Evolutionary conservation across 2,329 filamentous ascomycete species (phyloP).

Genomic region (Aspergillus versicolor): DNA sequence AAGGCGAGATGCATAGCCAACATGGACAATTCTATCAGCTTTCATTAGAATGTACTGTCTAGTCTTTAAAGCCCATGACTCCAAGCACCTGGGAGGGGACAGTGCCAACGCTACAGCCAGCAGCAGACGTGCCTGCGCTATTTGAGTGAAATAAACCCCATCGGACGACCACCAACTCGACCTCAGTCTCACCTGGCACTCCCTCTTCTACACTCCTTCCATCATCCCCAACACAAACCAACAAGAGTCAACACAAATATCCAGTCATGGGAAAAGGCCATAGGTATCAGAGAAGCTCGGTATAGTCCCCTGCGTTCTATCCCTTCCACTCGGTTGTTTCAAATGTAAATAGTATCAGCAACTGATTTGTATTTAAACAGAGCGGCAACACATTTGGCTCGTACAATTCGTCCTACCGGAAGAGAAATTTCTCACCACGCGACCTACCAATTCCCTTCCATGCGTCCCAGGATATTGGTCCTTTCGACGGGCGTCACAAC

Average conservation of each 20-base stretch:
- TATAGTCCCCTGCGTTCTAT: neutral
- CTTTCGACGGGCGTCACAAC: neutral
- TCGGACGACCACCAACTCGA: neutral
- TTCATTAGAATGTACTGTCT: no score
- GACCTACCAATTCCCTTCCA: neutral
- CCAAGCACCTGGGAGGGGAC: neutral
- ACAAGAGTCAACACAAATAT: neutral
- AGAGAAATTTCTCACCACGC: neutral
- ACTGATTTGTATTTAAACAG: neutral
- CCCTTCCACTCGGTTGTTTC: neutral
- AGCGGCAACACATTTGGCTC: neutral
- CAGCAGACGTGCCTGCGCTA: slow-evolving; percentile 5
- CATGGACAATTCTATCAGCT: neutral
- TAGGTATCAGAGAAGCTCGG: slow-evolving; percentile 8
- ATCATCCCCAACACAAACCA: neutral
- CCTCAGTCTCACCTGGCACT: neutral
- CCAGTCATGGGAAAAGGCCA: slow-evolving; percentile 1
- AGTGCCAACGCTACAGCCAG: neutral
- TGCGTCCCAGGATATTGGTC: neutral
- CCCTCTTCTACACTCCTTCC: neutral
- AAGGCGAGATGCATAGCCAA: neutral
- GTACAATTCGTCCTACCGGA: neutral
- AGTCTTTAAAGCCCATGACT: neutral
- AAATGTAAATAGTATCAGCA: neutral
- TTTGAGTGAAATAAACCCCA: neutral